phyloP scores from a whole-genome alignment of 495 filamentous ascomycete genomes.

The Geopyxis carbonaria region DNA sequence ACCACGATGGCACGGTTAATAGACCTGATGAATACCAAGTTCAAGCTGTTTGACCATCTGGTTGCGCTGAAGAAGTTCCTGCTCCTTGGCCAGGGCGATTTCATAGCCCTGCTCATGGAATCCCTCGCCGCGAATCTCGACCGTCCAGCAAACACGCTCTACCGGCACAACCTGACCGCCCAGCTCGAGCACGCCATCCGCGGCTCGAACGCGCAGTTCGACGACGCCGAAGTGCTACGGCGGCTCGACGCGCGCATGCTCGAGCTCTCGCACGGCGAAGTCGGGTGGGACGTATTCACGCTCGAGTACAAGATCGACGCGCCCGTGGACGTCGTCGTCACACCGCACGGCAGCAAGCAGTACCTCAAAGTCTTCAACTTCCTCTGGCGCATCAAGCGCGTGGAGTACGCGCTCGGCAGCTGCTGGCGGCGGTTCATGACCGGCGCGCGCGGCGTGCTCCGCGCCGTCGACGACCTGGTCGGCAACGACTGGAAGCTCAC shows the following conservation, averaged over 20 bases:
- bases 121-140: conserved; percentile 82
- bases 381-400: conserved; percentile 93
- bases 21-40: conserved; percentile 79
- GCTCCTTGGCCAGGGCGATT: conserved; percentile 87
- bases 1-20: conserved; percentile 95
- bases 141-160: conserved; percentile 85
- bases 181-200: conserved; percentile 96
- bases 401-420: conserved; percentile 79
- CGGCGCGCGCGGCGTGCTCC: conserved; percentile 79
- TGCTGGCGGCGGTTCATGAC: conserved; percentile 97
- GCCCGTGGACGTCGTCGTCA: conserved; percentile 93
- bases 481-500: conserved; percentile 78
- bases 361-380: conserved; percentile 99
- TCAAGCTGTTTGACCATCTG: conserved; percentile 83
- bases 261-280: conserved; percentile 86
- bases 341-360: conserved; percentile 80
- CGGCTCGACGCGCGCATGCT: conserved; percentile 92
- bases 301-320: conserved; percentile 97
- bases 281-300: conserved; percentile 98
- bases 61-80: conserved; percentile 88
- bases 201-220: conserved; percentile 91
- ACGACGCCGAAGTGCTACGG: conserved; percentile 78
- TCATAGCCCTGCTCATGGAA: conserved; percentile 95
- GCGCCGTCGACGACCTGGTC: conserved; percentile 55
- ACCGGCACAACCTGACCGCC: conserved; percentile 86